phyloP scores from a whole-genome alignment of 1,139 yeast species.

The Protomyces lactucae-debilis region DNA sequence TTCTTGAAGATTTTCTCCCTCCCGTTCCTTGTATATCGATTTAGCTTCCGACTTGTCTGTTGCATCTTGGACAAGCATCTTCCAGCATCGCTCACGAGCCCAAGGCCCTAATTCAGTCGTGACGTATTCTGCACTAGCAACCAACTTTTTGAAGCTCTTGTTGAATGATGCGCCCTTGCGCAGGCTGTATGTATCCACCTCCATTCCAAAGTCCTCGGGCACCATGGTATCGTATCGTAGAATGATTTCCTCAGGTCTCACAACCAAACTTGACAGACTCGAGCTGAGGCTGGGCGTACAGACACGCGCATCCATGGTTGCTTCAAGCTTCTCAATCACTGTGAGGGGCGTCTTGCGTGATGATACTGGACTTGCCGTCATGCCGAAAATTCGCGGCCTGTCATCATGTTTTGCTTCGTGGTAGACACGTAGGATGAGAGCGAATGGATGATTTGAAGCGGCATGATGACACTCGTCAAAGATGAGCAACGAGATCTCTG shows the following conservation, averaged over 20 bases:
- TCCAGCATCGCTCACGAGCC: background rate
- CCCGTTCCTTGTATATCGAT: background rate
- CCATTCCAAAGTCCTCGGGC: background rate
- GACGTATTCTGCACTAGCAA: background rate
- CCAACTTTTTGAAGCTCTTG: background rate
- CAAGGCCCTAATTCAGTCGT: background rate
- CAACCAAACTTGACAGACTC: background rate
- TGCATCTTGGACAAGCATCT: background rate
- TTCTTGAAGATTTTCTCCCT: background rate
- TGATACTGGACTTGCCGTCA: constrained; percentile 32
- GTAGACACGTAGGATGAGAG: constrained; percentile 28
- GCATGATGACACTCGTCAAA: constrained; percentile 33
- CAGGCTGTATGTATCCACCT: background rate
- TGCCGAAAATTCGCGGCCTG: constrained; percentile 31
- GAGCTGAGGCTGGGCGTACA: constrained; percentile 10
- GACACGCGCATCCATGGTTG: constrained; percentile 18
- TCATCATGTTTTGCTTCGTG: background rate
- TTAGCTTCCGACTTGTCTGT: background rate
- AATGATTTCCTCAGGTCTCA: constrained; percentile 10
- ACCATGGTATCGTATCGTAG: background rate
- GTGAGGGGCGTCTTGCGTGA: constrained; percentile 6
- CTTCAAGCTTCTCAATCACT: constrained; percentile 17
- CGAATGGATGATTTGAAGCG: constrained; percentile 25
- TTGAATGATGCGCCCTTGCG: background rate
- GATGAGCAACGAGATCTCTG: constrained; percentile 15